Conservation (phyloP, 768 basidiomycete species). For the Mycena galericulata region DNA sequence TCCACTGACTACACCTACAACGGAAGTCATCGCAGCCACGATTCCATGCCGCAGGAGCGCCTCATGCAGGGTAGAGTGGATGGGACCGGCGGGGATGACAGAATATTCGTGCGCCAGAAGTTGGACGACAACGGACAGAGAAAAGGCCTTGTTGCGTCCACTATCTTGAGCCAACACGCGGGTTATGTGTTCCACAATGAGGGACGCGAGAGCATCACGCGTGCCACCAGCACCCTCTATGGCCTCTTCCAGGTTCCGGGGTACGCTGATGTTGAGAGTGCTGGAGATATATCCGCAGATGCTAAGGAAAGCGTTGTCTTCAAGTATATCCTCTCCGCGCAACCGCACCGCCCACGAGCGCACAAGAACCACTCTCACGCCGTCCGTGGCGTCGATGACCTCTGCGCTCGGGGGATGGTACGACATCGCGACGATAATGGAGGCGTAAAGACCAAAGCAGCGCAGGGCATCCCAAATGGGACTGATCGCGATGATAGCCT, state of each 20-base stretch:
- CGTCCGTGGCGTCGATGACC: background rate
- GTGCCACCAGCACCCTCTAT: constrained; percentile 1
- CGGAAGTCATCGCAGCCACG: background rate
- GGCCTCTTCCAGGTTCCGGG: background rate
- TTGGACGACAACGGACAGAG: background rate
- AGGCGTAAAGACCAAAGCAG: background rate
- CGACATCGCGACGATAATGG: background rate
- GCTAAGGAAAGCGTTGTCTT: background rate
- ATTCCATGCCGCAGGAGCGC: background rate
- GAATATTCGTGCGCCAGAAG: background rate
- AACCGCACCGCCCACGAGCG: background rate
- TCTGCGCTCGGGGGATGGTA: background rate
- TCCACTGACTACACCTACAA: background rate
- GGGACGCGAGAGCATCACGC: background rate
- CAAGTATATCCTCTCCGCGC: background rate
- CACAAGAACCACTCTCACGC: background rate
- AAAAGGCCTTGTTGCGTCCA: background rate
- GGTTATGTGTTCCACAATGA: background rate
- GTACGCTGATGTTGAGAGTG: background rate
- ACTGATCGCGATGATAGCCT: background rate
- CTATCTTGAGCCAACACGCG: background rate
- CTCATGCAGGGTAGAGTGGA: too few relatives aligned
- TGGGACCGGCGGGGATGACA: too few relatives aligned
- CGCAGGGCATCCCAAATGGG: background rate
- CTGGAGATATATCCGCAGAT: background rate